These are phyloP conservation scores for Cyclocybe cylindracea DNA, from an alignment of 768 basidiomycete species.

Conservation along the genomic window DNA sequence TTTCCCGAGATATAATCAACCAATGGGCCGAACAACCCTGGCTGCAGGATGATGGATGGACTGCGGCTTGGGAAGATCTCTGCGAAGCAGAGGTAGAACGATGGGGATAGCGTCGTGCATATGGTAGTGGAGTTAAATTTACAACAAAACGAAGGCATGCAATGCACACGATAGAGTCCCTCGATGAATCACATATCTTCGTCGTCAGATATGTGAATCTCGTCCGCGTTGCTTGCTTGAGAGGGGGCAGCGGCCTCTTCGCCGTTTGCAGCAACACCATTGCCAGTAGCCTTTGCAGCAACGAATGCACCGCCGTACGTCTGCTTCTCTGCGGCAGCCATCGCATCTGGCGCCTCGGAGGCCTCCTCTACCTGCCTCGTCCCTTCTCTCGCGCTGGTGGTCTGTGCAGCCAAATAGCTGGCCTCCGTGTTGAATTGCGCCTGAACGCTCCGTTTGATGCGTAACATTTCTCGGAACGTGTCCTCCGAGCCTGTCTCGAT, in stretches of 20 bases:
- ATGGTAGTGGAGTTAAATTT: slow-evolving; percentile 10
- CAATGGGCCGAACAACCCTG: slow-evolving; percentile 72
- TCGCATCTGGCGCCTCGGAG: slow-evolving; percentile 63
- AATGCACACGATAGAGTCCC: slow-evolving; percentile 7
- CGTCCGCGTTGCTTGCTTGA: slow-evolving; percentile 62
- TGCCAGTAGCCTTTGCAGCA: slow-evolving; percentile 59
- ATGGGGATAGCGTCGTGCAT: slow-evolving; percentile 41
- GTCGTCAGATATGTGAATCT: slow-evolving; percentile 88
- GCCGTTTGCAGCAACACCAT: slow-evolving; percentile 29
- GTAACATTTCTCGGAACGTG: slow-evolving; percentile 93
- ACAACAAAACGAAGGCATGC: slow-evolving; percentile 11
- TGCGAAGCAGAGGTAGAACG: slow-evolving; percentile 76
- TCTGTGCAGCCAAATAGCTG: slow-evolving; percentile 89
- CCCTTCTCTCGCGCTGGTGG: slow-evolving; percentile 68
- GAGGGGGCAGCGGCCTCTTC: slow-evolving; percentile 28
- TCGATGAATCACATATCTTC: slow-evolving; percentile 52
- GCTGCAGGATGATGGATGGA: slow-evolving; percentile 71
- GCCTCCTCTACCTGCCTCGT: slow-evolving; percentile 47
- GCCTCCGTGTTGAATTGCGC: slow-evolving; percentile 98
- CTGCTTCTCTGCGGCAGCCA: slow-evolving; percentile 83
- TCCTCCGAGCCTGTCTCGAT: slow-evolving; percentile 99
- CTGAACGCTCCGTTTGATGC: slow-evolving; percentile 97
- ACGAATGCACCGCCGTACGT: slow-evolving; percentile 65
- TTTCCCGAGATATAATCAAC: slow-evolving; percentile 59
- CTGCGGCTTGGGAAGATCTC: slow-evolving; percentile 74